Percentiles rank a stretch among this genome's conserved stretches.
Conservation (phyloP, 2,329 filamentous ascomycete species). For the Apiospora malaysiana region DNA sequence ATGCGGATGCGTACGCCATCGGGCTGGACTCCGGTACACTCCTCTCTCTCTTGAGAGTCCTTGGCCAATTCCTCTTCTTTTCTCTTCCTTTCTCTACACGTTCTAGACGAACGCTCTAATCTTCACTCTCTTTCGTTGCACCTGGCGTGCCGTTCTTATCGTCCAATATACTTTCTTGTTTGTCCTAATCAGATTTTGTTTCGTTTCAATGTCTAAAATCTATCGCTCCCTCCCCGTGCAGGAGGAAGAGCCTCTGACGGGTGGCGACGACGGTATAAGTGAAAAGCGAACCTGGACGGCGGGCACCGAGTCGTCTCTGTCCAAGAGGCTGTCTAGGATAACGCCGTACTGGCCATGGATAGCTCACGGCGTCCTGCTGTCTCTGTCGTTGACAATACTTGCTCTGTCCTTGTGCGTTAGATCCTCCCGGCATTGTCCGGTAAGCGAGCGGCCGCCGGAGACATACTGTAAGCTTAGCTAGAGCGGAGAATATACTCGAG, state of each 20-base stretch:
- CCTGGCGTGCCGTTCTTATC: constrained; percentile 35
- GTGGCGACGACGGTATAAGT: constrained; percentile 33
- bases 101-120: constrained; percentile 7
- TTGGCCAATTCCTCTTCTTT: not conserved
- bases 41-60: not conserved
- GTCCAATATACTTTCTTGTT: constrained; percentile 16
- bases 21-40: not conserved
- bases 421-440: constrained; percentile 34
- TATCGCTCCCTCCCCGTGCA: constrained; percentile 45
- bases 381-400: constrained; percentile 47
- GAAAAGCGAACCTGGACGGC: constrained; percentile 30
- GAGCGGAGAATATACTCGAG: not conserved
- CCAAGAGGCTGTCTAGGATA: constrained; percentile 29
- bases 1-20: not conserved
- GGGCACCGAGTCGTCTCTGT: constrained; percentile 27
- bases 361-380: constrained; percentile 46
- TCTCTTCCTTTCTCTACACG: not conserved
- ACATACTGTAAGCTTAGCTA: constrained; percentile 46
- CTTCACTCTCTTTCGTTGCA: constrained; percentile 30
- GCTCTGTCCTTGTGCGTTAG: constrained; percentile 46
- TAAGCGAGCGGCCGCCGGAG: constrained; percentile 18
- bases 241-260: constrained; percentile 44
- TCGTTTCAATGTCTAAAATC: constrained; percentile 40
- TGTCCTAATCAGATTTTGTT: constrained; percentile 22
- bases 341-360: constrained; percentile 47